These are phyloP conservation scores for Crepidotus variabilis DNA, from an alignment of 768 basidiomycete species.

Conservation along the genomic window DNA sequence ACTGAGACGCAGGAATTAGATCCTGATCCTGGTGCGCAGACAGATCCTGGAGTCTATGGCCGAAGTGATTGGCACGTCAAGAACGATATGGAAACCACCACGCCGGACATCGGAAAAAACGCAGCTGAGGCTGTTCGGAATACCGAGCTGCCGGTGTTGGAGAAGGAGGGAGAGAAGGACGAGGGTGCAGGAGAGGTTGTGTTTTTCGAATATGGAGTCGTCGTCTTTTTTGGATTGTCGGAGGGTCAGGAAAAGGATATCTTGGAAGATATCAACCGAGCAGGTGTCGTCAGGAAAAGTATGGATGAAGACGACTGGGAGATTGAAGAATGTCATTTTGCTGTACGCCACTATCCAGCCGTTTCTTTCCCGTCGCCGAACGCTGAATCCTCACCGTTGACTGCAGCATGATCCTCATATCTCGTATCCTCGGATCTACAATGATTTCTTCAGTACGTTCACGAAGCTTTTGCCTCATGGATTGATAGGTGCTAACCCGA, in stretches of 20 bases:
- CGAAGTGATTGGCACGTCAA: neutral
- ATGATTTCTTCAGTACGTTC: constrained; percentile 89
- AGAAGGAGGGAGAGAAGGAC: neutral
- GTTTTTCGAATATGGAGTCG: constrained; percentile 86
- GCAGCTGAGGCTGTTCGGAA: neutral
- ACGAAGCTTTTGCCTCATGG: neutral
- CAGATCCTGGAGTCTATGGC: constrained; percentile 25
- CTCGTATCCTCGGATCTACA: constrained; percentile 87
- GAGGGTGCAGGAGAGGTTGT: constrained; percentile 64
- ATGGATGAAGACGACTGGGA: constrained; percentile 78
- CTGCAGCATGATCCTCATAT: constrained; percentile 78
- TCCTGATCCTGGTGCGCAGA: constrained; percentile 23
- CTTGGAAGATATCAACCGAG: constrained; percentile 76
- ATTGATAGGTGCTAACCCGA: too few species aligned
- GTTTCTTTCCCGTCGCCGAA: neutral
- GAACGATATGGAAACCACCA: constrained; percentile 7
- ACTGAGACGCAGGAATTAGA: constrained; percentile 1
- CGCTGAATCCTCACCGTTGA: neutral
- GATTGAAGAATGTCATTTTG: constrained; percentile 89
- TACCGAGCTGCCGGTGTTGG: neutral
- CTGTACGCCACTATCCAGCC: constrained; percentile 41
- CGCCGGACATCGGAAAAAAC: neutral
- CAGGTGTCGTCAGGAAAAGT: constrained; percentile 61
- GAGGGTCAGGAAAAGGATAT: constrained; percentile 80
- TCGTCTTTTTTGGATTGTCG: constrained; percentile 85